A percentile compares a stretch with the other conserved stretches of the same genome.
phyloP scores from a whole-genome alignment of 2,329 filamentous ascomycete species.

The Myrmaecium sp. region DNA sequence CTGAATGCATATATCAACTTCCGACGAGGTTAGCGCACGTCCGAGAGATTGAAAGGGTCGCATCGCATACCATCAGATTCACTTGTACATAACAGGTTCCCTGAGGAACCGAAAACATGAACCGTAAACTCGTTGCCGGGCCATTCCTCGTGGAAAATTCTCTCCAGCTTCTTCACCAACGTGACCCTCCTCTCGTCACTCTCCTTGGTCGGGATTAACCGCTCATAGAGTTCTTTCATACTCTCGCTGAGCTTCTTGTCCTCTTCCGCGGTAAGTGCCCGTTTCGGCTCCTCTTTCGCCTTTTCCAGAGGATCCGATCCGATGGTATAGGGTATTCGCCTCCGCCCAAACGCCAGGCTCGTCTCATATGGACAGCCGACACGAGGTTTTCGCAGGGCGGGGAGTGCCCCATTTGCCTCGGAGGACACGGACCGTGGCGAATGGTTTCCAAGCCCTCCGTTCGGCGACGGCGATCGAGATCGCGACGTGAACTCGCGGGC shows the following conservation, averaged over 20 bases:
- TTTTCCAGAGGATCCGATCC: conserved; percentile 70
- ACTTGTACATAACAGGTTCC: conserved; percentile 83
- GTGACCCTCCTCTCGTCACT: conserved; percentile 60
- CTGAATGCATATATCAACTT: conserved; percentile 95
- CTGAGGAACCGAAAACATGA: conserved; percentile 93
- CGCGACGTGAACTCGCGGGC: conserved; percentile 68
- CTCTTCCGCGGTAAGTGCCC: conserved; percentile 19
- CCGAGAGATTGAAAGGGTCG: conserved; percentile 6
- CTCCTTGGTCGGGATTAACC: conserved; percentile 63
- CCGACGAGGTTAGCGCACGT: conserved; percentile 10
- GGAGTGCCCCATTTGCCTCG: conserved; percentile 62
- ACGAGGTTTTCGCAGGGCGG: conserved; percentile 47
- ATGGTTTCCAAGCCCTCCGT: conserved; percentile 51
- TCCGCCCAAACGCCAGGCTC: conserved; percentile 59
- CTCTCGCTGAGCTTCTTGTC: conserved; percentile 50
- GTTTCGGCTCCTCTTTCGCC: conserved; percentile 50
- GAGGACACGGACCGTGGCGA: conserved; percentile 84
- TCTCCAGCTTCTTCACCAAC: conserved; percentile 76
- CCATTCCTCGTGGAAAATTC: conserved; percentile 78
- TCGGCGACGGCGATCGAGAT: conserved; percentile 64
- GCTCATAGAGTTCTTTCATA: conserved; percentile 71
- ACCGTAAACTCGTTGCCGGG: conserved; percentile 80
- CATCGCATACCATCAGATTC: conserved; percentile 70
- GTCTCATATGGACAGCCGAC: conserved; percentile 76
- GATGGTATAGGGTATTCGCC: conserved; percentile 82